Evolutionary conservation across 2,329 filamentous ascomycete species (phyloP).

Genomic region (Penicillium corylophilum): DNA sequence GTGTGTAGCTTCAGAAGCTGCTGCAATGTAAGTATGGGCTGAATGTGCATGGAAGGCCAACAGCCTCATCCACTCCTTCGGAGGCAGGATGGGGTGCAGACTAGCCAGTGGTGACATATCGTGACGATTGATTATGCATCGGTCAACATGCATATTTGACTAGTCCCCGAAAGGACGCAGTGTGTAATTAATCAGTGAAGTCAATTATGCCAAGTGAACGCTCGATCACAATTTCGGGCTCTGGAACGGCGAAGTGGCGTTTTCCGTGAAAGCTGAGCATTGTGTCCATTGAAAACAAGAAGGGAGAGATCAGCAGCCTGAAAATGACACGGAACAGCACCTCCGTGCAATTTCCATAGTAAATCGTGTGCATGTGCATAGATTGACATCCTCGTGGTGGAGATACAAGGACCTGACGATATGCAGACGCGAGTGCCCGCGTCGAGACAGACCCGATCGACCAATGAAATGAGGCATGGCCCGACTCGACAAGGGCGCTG

Average conservation of each 20-base stretch:
- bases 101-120: neutral
- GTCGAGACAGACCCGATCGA: constrained; percentile 5
- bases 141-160: neutral
- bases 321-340: neutral
- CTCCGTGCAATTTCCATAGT: constrained; percentile 1
- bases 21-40: neutral
- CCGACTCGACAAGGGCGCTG: constrained; percentile 8
- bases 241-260: neutral
- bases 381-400: constrained; percentile 7
- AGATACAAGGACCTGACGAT: constrained; percentile 18
- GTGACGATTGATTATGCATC: neutral
- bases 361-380: constrained; percentile 8
- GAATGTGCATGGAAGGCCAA: neutral
- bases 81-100: neutral
- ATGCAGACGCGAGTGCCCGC: constrained; percentile 28
- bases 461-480: constrained; percentile 14
- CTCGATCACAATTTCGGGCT: neutral
- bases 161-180: neutral
- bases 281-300: neutral
- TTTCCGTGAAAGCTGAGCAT: neutral
- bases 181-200: neutral
- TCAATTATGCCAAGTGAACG: neutral
- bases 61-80: neutral
- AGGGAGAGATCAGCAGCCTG: neutral
- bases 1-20: neutral